Evolutionary conservation across 2,329 filamentous ascomycete genomes (phyloP), one percentile per base, ranked within the genome.

Genomic region (Diaporthe vexans): DNA sequence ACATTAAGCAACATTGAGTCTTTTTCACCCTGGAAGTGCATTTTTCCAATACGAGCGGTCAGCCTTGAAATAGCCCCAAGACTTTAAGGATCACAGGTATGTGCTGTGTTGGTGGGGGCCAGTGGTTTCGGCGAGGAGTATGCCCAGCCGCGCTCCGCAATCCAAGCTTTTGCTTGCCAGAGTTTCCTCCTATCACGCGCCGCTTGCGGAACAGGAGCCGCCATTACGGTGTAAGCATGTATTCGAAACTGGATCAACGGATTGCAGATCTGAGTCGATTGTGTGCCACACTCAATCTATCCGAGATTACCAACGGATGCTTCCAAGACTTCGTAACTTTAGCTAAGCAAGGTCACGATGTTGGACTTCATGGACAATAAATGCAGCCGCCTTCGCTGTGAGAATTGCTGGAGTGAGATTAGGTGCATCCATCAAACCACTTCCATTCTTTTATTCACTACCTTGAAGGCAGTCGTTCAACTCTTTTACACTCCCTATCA

Each of bases 231-330:
- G 40, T 40, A 13, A 29, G 48, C 33, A 21, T 68, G 26, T 9
- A 19, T 26, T 40, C 9, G 15, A 29, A 40, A 24, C 8, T 54
- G 48, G 46, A 54, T 37, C 33, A 54, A n/a, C 21, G n/a, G 61
- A 21, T 26, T 54, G 33, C 19, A 40, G 48, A 68, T 54, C 48
- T 68, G 63, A 21, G 19, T n/a, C 4, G 48, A 9, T 26, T 29
- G 10, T 21, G 13, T 40, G 9, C 33, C 33, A 54, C 63, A 54
- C 63, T 40, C 63, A 68, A 68, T 68, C 48, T 68, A 68, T 68
- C 48, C 13, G 63, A 68, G n/a, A 68, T 68, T 54, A 40, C 29
- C 43, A 54, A 40, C 48, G 63, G 63, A 68, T 33, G 46, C 48
- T 68, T 54, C 63, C 63, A 68, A 68, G 63, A 68, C 63, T 15